Conservation (phyloP, 768 basidiomycete species). For the Stropharia rugosoannulata region DNA sequence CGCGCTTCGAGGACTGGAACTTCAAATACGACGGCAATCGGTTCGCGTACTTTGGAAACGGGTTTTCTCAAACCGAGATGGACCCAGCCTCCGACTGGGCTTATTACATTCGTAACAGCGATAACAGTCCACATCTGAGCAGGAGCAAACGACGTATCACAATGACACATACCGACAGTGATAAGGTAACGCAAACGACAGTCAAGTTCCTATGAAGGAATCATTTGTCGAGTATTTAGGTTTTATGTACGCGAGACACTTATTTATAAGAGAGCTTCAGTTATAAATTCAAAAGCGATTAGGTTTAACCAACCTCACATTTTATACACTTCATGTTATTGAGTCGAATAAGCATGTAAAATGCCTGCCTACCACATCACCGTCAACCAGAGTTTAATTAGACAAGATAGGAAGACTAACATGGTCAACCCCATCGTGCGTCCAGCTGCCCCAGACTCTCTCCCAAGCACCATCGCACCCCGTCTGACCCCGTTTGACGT, state of each 20-base stretch:
- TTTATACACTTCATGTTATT: too few species aligned
- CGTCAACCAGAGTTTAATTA: too few species aligned
- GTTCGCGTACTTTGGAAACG: conserved; percentile 34
- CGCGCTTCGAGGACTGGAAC: conserved; percentile 35
- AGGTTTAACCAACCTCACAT: too few species aligned
- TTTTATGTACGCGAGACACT: too few species aligned
- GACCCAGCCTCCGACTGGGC: conserved; percentile 31
- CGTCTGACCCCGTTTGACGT: conserved; percentile 9
- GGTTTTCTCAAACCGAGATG: conserved; percentile 30
- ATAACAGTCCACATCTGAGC: conserved; percentile 23
- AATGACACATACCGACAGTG: conserved; percentile 2
- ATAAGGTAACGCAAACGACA: background rate
- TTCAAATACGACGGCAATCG: conserved; percentile 32
- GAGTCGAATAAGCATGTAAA: too few species aligned
- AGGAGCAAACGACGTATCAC: conserved; percentile 16
- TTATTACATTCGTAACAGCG: conserved; percentile 27
- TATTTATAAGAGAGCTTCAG: too few species aligned
- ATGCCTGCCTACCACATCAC: too few species aligned
- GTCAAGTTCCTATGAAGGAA: conserved; percentile 2
- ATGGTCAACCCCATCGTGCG: conserved; percentile 34
- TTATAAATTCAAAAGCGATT: too few species aligned
- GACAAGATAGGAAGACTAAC: too few species aligned
- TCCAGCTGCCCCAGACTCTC: conserved; percentile 44
- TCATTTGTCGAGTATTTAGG: too few species aligned
- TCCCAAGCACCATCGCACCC: conserved; percentile 38